Percentiles rank a stretch among this genome's conserved stretches.
Conservation (phyloP, 2,329 filamentous ascomycete species). For the Fusarium clavum region DNA sequence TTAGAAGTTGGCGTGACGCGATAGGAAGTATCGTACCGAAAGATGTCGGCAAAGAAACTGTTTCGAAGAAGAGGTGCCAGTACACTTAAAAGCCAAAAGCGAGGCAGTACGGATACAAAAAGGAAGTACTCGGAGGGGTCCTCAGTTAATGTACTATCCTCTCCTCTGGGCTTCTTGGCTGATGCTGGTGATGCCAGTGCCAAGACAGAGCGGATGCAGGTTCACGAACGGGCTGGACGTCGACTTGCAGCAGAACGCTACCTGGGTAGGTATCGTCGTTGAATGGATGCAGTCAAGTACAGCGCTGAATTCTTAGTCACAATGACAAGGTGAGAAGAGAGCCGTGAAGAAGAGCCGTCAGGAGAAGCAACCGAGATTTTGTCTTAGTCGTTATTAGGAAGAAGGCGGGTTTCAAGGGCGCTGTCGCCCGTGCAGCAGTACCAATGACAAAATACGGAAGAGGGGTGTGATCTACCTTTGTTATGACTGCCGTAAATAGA, state of each 20-base stretch:
- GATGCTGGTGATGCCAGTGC: constrained; percentile 36
- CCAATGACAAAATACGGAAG: constrained; percentile 30
- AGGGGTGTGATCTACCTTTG: constrained; percentile 26
- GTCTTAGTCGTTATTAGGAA: constrained; percentile 38
- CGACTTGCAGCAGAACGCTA: constrained; percentile 31
- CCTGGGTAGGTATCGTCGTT: neutral
- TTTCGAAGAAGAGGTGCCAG: constrained; percentile 21
- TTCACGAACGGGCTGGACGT: constrained; percentile 34
- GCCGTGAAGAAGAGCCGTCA: neutral
- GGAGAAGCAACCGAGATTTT: neutral
- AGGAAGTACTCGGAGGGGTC: neutral
- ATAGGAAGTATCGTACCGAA: constrained; percentile 12
- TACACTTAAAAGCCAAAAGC: constrained; percentile 4
- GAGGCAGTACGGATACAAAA: neutral
- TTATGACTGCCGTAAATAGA: constrained; percentile 33
- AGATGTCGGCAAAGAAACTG: constrained; percentile 12
- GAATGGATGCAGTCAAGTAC: neutral
- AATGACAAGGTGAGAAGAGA: constrained; percentile 5
- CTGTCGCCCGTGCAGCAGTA: constrained; percentile 37
- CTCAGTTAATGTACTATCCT: constrained; percentile 1
- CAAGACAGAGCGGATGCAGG: constrained; percentile 38
- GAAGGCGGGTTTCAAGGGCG: constrained; percentile 34
- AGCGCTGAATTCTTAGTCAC: constrained; percentile 8
- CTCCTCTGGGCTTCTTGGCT: constrained; percentile 26
- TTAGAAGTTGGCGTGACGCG: constrained; percentile 25